Evolutionary conservation across 2,329 filamentous ascomycete species (phyloP).

Genomic region (Fusarium sambucinum): DNA sequence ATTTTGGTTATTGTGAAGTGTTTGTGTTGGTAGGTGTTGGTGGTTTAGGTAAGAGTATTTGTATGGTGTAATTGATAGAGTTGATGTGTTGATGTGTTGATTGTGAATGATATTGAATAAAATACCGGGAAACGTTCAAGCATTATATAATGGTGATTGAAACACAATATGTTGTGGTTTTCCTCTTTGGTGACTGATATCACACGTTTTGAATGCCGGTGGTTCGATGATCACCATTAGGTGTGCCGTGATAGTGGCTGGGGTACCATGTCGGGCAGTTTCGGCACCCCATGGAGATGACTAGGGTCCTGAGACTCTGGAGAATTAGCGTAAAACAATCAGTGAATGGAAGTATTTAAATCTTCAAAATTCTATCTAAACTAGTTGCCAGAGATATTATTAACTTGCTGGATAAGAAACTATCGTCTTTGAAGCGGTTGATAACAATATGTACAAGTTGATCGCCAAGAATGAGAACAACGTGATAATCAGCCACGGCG

Average conservation of each 20-base stretch:
- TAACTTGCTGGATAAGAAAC: neutral
- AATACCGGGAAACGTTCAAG: neutral
- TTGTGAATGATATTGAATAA: neutral
- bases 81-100: neutral
- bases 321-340: slow-evolving; percentile 10
- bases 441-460: neutral
- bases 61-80: neutral
- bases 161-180: slow-evolving; percentile 9
- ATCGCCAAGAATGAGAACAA: slow-evolving; percentile 13
- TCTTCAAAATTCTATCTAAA: neutral
- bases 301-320: slow-evolving; percentile 5
- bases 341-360: neutral
- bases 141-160: slow-evolving; percentile 33
- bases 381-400: neutral
- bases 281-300: slow-evolving; percentile 26
- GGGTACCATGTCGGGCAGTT: slow-evolving; percentile 32
- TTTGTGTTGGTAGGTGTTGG: neutral
- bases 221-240: slow-evolving; percentile 42
- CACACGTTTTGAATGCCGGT: slow-evolving; percentile 40
- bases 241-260: slow-evolving; percentile 28
- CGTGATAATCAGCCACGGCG: slow-evolving; percentile 29
- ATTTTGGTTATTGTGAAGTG: slow-evolving; percentile 32
- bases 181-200: slow-evolving; percentile 5
- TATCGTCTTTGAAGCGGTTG: neutral
- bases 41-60: too few species aligned